These are phyloP conservation scores for Cicer cuneatum DNA, from an alignment of 306 rosid genomes.

Conservation along the genomic window DNA sequence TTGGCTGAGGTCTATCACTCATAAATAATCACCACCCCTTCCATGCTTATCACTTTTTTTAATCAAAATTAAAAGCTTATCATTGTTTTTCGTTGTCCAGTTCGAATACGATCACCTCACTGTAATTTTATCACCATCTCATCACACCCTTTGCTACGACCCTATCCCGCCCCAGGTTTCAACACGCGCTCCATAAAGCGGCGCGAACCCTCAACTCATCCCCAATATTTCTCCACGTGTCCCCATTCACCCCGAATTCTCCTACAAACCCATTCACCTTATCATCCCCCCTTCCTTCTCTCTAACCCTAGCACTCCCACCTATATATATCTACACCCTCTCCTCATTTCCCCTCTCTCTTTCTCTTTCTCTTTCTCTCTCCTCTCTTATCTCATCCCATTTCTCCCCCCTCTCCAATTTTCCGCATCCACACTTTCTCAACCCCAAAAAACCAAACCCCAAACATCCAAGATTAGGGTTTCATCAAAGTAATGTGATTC, in stretches of 20 bases:
- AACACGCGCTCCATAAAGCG: constrained; percentile 49
- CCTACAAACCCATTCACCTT: constrained; percentile 38
- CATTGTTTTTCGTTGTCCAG: no score
- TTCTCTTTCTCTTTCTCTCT: not conserved
- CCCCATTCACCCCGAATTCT: not conserved
- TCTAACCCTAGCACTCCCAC: constrained; percentile 63
- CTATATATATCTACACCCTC: constrained; percentile 51
- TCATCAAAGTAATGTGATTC: constrained; percentile 47
- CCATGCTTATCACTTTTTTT: no score
- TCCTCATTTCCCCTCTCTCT: not conserved
- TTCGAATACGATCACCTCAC: no score
- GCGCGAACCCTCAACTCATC: constrained; percentile 39
- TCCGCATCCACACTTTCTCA: not conserved
- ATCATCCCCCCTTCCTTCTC: constrained; percentile 42
- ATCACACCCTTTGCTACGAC: not conserved
- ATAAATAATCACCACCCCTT: no score
- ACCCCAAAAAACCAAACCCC: not conserved
- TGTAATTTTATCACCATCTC: not conserved
- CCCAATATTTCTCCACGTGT: constrained; percentile 56
- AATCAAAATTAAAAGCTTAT: no score
- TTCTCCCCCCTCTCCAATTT: constrained; percentile 2
- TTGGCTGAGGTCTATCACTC: no score
- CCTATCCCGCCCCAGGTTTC: not conserved
- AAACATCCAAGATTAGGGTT: constrained; percentile 39
- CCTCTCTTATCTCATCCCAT: not conserved